These are phyloP conservation scores for Talaromyces stipitatus DNA, from an alignment of 495 filamentous ascomycete species.

Conservation along the genomic window DNA sequence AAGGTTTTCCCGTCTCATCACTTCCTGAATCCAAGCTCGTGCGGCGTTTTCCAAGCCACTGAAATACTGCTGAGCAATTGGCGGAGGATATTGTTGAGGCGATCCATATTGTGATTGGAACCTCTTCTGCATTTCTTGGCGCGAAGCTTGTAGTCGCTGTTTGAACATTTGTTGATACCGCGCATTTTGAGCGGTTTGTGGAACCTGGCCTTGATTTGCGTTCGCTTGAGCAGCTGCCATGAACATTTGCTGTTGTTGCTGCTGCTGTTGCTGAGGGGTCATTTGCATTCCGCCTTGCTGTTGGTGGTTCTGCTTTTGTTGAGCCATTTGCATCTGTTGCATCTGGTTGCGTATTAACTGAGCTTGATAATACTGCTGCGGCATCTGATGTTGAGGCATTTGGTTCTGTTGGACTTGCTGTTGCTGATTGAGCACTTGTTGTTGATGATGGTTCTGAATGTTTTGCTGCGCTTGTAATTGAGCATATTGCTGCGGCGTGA, in stretches of 20 bases:
- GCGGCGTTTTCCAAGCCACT: slow-evolving; percentile 29
- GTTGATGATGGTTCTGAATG: slow-evolving; percentile 34
- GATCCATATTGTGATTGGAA: slow-evolving; percentile 33
- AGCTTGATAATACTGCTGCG: slow-evolving; percentile 23
- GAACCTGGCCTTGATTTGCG: slow-evolving; percentile 15
- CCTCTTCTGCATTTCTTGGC: slow-evolving; percentile 32
- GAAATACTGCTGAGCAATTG: slow-evolving; percentile 32
- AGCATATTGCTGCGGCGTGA: slow-evolving; percentile 38
- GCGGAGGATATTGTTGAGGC: slow-evolving; percentile 35
- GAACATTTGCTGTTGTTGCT: slow-evolving; percentile 13
- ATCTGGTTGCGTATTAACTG: slow-evolving; percentile 19
- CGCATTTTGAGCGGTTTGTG: slow-evolving; percentile 33
- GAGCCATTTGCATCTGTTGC: slow-evolving; percentile 18
- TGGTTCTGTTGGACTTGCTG: slow-evolving; percentile 36
- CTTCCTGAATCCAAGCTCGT: slow-evolving; percentile 35
- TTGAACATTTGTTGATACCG: slow-evolving; percentile 33
- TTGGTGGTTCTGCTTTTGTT: slow-evolving; percentile 26
- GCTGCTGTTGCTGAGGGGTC: slow-evolving; percentile 30
- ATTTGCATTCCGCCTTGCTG: slow-evolving; percentile 28
- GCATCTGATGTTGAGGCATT: slow-evolving; percentile 25
- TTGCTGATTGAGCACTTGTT: slow-evolving; percentile 32
- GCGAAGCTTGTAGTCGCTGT: slow-evolving; percentile 26
- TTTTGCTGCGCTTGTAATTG: slow-evolving; percentile 48
- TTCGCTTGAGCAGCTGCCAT: slow-evolving; percentile 3
- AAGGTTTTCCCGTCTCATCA: slow-evolving; percentile 37